Evolutionary conservation across 768 basidiomycete genomes (phyloP).

Genomic region (Tulasnella calospora): DNA sequence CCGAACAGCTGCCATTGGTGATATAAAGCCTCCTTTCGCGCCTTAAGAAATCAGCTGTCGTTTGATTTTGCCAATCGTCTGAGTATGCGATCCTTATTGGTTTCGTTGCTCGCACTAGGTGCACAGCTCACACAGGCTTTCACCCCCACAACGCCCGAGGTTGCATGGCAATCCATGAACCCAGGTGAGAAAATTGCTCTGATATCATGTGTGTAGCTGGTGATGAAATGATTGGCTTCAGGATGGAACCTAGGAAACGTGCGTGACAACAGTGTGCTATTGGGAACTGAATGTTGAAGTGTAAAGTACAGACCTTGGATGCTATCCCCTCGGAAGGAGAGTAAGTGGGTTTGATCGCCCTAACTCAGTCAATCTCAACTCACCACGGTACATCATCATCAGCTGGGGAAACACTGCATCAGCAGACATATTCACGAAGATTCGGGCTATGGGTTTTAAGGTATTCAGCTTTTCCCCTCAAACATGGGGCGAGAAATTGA

Average conservation of each 20-base stretch:
- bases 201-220: background rate
- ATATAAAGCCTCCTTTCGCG: background rate
- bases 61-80: background rate
- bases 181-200: background rate
- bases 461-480: no score
- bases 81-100: background rate
- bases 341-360: background rate
- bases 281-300: background rate
- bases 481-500: no score
- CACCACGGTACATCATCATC: background rate
- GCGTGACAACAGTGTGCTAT: background rate
- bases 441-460: background rate
- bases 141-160: background rate
- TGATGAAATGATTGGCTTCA: background rate
- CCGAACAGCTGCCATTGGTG: background rate
- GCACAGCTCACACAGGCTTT: background rate
- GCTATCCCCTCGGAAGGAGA: constrained; percentile 15
- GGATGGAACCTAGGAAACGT: background rate
- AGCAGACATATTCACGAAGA: background rate
- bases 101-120: background rate
- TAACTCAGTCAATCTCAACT: background rate
- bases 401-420: constrained; percentile 3
- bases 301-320: background rate
- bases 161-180: background rate
- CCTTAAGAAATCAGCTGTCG: background rate